Percentiles rank a stretch among this genome's conserved stretches.
phyloP scores from a whole-genome alignment of 2,329 filamentous ascomycete genomes.

The Fusarium solani-melongenae region DNA sequence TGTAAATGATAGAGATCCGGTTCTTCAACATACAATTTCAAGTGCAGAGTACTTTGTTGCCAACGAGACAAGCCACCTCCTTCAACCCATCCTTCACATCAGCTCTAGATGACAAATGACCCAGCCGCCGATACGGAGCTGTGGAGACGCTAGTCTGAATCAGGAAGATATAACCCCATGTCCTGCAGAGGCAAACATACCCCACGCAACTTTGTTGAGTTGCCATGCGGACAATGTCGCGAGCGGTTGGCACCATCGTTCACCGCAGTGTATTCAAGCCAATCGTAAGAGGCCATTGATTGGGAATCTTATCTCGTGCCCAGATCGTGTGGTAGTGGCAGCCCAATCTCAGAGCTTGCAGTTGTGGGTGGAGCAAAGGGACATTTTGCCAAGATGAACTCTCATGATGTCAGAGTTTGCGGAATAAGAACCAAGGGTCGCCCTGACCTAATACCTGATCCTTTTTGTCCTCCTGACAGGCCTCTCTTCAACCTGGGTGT shows the following conservation, averaged over 20 bases:
- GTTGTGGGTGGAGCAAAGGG: neutral
- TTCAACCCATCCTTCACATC: neutral
- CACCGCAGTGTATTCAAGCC: neutral
- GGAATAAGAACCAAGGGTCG: neutral
- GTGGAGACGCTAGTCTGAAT: neutral
- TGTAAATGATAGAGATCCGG: neutral
- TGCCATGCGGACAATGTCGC: neutral
- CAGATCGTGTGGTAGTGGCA: neutral
- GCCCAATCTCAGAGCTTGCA: neutral
- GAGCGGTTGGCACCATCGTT: neutral
- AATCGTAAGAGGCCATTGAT: neutral
- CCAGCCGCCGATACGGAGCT: neutral
- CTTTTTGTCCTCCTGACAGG: neutral
- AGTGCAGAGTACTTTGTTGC: neutral
- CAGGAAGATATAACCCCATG: conserved; percentile 7
- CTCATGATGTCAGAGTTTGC: neutral
- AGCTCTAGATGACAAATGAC: neutral
- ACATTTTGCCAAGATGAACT: neutral
- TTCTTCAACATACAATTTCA: neutral
- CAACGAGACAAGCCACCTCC: neutral
- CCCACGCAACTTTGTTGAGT: neutral
- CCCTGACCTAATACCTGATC: neutral
- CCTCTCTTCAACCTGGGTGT: neutral
- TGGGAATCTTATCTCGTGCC: neutral
- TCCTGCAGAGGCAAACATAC: neutral